phyloP scores from a whole-genome alignment of 805 yeast genomes.

The Zygotorulaspora sp. region DNA sequence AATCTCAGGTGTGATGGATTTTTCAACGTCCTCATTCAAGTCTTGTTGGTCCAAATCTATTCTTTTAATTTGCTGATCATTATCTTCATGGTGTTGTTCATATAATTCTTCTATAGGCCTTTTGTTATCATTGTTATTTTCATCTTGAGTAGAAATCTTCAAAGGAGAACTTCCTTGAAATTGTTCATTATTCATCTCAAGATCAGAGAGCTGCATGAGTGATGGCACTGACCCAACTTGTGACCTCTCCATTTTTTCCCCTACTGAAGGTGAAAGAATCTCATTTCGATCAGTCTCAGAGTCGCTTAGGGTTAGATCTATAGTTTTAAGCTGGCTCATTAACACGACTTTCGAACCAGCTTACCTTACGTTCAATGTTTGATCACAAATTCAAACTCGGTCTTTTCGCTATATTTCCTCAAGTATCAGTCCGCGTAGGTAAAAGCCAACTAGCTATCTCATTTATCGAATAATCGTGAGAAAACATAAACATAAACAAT shows the following conservation, averaged over 20 bases:
- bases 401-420: no score
- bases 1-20: constrained; percentile 6
- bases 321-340: constrained; percentile 13
- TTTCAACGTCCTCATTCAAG: background rate
- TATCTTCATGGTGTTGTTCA: background rate
- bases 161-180: constrained; percentile 6
- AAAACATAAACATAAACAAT: no score
- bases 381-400: no score
- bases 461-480: no score
- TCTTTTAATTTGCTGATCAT: background rate
- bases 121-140: background rate
- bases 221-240: background rate
- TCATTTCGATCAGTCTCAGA: constrained; percentile 3
- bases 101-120: constrained; percentile 1
- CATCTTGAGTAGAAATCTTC: constrained; percentile 7
- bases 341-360: background rate
- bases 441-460: no score
- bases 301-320: constrained; percentile 18
- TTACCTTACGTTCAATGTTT: background rate
- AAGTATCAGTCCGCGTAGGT: no score
- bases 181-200: background rate
- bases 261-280: background rate
- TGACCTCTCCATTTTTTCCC: constrained; percentile 1
- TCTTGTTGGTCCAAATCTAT: background rate
- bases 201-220: constrained; percentile 1